These are phyloP conservation scores for Psidium friedrichsthalianum DNA, from an alignment of 345 rosid genomes.

Conservation along the genomic window DNA sequence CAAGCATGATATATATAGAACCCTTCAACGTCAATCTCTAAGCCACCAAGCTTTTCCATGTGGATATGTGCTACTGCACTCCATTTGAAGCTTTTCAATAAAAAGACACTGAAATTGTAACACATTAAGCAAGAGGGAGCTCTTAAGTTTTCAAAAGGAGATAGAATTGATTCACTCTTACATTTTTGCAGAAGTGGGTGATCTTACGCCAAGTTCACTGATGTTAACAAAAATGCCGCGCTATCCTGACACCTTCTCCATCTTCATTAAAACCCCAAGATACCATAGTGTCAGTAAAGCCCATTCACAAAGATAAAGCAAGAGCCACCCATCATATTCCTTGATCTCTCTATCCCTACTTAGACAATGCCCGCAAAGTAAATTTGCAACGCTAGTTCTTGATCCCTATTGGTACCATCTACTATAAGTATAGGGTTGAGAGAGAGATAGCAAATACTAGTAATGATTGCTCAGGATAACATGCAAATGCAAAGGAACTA, in stretches of 20 bases:
- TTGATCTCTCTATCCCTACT: not conserved
- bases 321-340: not conserved
- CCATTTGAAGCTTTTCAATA: not conserved
- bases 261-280: slow-evolving; percentile 25
- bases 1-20: no score
- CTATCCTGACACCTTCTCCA: slow-evolving; percentile 44
- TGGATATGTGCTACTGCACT: not conserved
- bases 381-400: not conserved
- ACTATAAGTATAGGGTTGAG: not conserved
- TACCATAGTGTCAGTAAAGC: not conserved
- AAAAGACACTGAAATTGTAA: not conserved
- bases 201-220: slow-evolving; percentile 47
- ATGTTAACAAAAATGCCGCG: slow-evolving; percentile 45
- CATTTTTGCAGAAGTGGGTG: slow-evolving; percentile 52
- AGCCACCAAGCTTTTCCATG: no score
- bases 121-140: not conserved
- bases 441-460: not conserved
- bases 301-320: not conserved
- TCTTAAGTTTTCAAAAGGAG: not conserved
- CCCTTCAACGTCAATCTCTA: no score
- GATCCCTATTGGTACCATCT: not conserved
- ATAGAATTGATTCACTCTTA: slow-evolving; percentile 11
- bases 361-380: not conserved
- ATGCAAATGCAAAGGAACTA: not conserved
- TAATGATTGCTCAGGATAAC: not conserved